These are phyloP conservation scores for Cyberlindnera sargentensis DNA, from an alignment of 805 yeast genomes.

Conservation along the genomic window DNA sequence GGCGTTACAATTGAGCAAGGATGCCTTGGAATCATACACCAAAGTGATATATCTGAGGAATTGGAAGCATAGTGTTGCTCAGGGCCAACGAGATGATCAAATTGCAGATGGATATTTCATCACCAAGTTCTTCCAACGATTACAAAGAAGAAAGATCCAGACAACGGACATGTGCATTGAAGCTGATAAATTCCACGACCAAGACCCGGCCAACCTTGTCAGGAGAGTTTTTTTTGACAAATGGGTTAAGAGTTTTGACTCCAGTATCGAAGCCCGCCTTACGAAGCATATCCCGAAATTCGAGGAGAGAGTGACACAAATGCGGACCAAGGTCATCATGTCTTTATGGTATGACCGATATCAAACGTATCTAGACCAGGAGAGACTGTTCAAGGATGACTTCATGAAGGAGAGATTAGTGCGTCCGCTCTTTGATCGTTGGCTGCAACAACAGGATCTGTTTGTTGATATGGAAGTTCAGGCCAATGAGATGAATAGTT, in stretches of 20 bases:
- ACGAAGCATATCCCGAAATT: background rate
- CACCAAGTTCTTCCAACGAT: constrained; percentile 4
- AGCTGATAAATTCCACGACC: constrained; percentile 3
- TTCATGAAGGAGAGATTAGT: constrained; percentile 1
- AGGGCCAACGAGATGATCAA: background rate
- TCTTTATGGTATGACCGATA: constrained; percentile 9
- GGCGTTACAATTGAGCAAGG: constrained; percentile 7
- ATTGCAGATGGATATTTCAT: constrained; percentile 6
- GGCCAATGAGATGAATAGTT: constrained; percentile 21
- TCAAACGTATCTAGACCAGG: constrained; percentile 2
- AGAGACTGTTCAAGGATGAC: constrained; percentile 4
- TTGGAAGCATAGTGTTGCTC: constrained; percentile 9
- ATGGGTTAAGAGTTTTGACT: constrained; percentile 9
- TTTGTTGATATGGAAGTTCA: constrained; percentile 10
- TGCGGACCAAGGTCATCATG: background rate
- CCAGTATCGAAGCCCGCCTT: constrained; percentile 1
- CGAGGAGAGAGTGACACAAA: background rate
- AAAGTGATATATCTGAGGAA: constrained; percentile 15
- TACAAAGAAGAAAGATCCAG: constrained; percentile 1
- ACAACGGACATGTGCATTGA: background rate
- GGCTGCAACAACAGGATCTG: constrained; percentile 10
- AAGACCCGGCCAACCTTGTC: background rate
- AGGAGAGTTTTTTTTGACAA: constrained; percentile 1
- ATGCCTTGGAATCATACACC: constrained; percentile 12
- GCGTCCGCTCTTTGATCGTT: constrained; percentile 8